Base-by-base conservation (phyloP, 1,139 yeast species). In the Taphrina wiesneri region DNA sequence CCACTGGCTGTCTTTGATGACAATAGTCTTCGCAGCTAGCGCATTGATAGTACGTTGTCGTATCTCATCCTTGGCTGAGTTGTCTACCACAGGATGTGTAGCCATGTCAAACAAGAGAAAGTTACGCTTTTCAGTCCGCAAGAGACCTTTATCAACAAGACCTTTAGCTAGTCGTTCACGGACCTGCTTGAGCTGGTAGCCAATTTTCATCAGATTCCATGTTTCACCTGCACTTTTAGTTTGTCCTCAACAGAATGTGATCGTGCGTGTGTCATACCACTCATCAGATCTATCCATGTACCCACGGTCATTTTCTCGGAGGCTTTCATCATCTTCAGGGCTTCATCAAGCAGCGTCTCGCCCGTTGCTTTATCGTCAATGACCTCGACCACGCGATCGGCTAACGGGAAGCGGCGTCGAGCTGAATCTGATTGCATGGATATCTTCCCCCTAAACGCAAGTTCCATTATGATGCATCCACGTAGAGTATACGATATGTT, bases 31-130 rank as follows among this genome's bases (percentile, higher is more conserved):
- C 56, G 87, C 80, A 11, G 90, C 85, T 71, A 93, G 80, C 67
- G 90, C 77, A 63, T 83, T 82, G 70, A 92, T 80, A 41, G 90
- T 84, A 73, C 98, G 83, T 70, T 85, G 83, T 70, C 87, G 85
- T 61, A 85, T 81, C 67, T 90, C 86, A 71, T 88, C 88, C 76
- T 91, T 95, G 73, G 96, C 90, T 56, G 88, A 83, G 66, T 87
- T 79, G 77, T 93, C 99, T 46, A 95, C 88, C 15, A 93, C 85
- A 2, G 99, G 99, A 76, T 95, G 99, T 6, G 99, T 95, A 26
- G 99, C 97, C 97, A 93, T 93, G 77, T 93, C 99, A 73, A 93
- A 93, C 67, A 93, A 80, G 74, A 95, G 86, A 76, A 93, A 93
- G 79, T 90, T 95, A 75, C 92, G 91, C 75, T 96, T 85, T 76